A percentile compares a stretch with the other conserved stretches of the same genome.
phyloP scores from a whole-genome alignment of 2,329 filamentous ascomycete species.

The Tolypocladium cylindrosporum region DNA sequence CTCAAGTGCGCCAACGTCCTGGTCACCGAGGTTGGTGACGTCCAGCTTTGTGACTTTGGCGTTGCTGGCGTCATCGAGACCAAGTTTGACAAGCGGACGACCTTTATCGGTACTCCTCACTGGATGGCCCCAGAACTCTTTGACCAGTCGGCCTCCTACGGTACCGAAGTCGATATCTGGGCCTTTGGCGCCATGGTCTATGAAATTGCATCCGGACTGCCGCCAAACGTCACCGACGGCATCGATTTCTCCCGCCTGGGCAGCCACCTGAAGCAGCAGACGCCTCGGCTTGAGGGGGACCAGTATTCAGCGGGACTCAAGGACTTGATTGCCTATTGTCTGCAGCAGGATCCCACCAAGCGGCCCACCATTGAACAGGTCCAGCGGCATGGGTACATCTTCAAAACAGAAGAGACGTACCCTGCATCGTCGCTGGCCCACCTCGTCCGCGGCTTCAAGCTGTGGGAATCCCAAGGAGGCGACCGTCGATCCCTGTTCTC shows the following conservation, averaged over 20 bases:
- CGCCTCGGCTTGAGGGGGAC: constrained; percentile 61
- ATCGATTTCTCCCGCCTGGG: constrained; percentile 38
- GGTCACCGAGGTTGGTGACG: constrained; percentile 63
- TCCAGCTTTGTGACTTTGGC: constrained; percentile 79
- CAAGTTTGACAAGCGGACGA: constrained; percentile 66
- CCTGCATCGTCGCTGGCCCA: constrained; percentile 54
- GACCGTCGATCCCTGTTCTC: constrained; percentile 56
- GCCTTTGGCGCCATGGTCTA: constrained; percentile 73
- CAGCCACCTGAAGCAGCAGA: constrained; percentile 47
- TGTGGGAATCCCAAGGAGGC: constrained; percentile 68
- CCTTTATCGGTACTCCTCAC: constrained; percentile 72
- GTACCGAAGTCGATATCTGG: constrained; percentile 73
- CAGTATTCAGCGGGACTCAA: constrained; percentile 60
- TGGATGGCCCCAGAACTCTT: constrained; percentile 83
- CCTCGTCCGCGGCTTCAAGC: constrained; percentile 61
- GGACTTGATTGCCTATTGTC: constrained; percentile 62
- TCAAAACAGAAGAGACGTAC: constrained; percentile 49
- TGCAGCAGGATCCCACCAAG: constrained; percentile 57
- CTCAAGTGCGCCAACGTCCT: constrained; percentile 73
- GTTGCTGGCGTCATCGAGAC: constrained; percentile 70
- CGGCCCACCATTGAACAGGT: constrained; percentile 62
- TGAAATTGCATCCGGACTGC: constrained; percentile 70
- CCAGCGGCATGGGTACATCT: constrained; percentile 59
- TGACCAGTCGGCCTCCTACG: constrained; percentile 53
- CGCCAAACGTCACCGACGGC: constrained; percentile 55